Evolutionary conservation across 2,329 filamentous ascomycete genomes (phyloP).

Genomic region (Phaeosphaeriaceae sp.): DNA sequence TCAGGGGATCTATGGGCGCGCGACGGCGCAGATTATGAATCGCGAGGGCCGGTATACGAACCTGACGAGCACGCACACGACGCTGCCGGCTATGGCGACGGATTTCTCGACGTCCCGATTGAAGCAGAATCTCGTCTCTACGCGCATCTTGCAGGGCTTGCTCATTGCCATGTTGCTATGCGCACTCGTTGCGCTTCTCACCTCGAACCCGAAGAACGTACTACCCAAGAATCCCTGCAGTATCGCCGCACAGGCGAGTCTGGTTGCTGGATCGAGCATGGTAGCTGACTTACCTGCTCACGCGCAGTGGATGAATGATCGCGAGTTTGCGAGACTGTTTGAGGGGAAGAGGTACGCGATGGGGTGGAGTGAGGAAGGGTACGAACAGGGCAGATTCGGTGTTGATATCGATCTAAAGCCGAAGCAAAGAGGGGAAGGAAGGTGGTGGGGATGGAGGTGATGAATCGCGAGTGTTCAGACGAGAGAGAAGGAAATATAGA

Average conservation of each 20-base stretch:
- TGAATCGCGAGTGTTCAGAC: neutral
- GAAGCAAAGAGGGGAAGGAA: neutral
- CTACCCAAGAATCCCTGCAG: constrained; percentile 1
- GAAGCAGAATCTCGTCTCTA: neutral
- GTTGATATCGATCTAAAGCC: neutral
- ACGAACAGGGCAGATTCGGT: neutral
- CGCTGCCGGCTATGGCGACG: neutral
- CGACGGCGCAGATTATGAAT: neutral
- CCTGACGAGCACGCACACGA: neutral
- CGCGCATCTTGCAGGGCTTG: neutral
- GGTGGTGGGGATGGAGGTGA: neutral
- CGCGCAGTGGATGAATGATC: neutral
- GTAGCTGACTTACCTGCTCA: neutral
- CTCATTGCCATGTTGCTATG: neutral
- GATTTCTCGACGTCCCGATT: neutral
- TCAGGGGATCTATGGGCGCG: neutral
- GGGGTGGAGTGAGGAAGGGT: constrained; percentile 1
- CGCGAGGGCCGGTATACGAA: neutral
- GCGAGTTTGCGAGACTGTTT: neutral
- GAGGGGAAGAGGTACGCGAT: neutral
- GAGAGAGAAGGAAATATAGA: too few species aligned
- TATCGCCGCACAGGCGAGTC: neutral
- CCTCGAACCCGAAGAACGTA: neutral
- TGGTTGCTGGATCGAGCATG: neutral
- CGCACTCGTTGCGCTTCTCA: neutral